phyloP scores from a whole-genome alignment of 441 rosid genomes.

The Sinapis alba region DNA sequence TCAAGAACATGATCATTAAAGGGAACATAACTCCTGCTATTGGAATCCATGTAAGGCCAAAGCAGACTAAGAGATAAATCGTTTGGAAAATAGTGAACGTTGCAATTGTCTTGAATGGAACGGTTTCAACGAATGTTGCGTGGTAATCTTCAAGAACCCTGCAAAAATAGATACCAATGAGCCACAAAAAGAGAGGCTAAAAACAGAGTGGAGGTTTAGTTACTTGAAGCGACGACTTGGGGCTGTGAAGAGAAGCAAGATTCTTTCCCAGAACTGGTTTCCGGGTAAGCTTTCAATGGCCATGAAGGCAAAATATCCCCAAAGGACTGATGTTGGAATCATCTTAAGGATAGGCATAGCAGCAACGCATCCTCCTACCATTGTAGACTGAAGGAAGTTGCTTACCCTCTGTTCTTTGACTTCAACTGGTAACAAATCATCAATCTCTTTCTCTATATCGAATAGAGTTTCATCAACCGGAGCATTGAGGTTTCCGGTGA shows the following conservation, averaged over 20 bases:
- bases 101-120: constrained; percentile 88
- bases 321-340: constrained; percentile 92
- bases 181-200: not conserved
- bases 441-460: constrained; percentile 92
- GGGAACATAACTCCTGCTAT: constrained; percentile 95
- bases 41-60: constrained; percentile 94
- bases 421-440: constrained; percentile 83
- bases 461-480: constrained; percentile 85
- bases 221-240: constrained; percentile 89
- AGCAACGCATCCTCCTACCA: constrained; percentile 94
- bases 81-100: constrained; percentile 77
- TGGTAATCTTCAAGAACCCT: constrained; percentile 91
- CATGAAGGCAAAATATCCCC: constrained; percentile 98
- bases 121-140: constrained; percentile 89
- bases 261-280: constrained; percentile 94
- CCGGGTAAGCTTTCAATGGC: constrained; percentile 96
- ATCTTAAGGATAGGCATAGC: constrained; percentile 94
- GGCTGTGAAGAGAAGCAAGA: constrained; percentile 83
- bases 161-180: constrained; percentile 35
- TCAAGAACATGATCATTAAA: constrained; percentile 86
- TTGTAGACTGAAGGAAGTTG: constrained; percentile 62
- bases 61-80: constrained; percentile 67
- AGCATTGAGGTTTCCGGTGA: constrained; percentile 72
- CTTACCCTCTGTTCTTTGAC: constrained; percentile 88
- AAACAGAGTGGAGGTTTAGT: constrained; percentile 35